phyloP scores from a whole-genome alignment of 176 grass and related monocot genomes.

The Bonia amplexicaulis region DNA sequence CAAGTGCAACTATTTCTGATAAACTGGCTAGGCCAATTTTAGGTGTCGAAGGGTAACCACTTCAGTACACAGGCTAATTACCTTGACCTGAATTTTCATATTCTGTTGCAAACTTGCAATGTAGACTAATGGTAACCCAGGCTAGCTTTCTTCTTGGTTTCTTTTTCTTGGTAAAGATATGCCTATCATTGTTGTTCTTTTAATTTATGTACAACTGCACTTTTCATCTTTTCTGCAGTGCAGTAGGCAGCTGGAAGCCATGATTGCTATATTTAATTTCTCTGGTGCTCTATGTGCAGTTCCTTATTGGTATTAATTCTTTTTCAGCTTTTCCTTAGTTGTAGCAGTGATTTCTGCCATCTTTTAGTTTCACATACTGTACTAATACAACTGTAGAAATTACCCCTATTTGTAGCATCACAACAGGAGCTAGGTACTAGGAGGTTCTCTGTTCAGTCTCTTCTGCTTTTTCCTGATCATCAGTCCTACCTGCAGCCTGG shows the following conservation, averaged over 20 bases:
- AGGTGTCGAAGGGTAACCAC: not conserved
- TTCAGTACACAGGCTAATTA: not conserved
- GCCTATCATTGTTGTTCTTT: constrained; percentile 28
- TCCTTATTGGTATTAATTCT: not conserved
- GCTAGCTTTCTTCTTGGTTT: constrained; percentile 20
- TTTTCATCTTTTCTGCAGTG: constrained; percentile 30
- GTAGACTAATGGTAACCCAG: not conserved
- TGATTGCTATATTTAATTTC: constrained; percentile 2
- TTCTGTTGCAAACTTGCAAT: not conserved
- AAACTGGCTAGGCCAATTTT: not conserved
- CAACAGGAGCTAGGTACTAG: not conserved
- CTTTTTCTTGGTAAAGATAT: constrained; percentile 1
- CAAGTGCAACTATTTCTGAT: not conserved
- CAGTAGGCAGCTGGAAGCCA: constrained; percentile 7
- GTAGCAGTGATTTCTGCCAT: not conserved
- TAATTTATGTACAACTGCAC: constrained; percentile 27
- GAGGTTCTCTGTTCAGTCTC: not conserved
- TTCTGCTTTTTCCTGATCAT: not conserved
- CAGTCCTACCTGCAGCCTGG: not conserved
- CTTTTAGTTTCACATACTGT: constrained; percentile 1
- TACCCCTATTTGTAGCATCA: not conserved
- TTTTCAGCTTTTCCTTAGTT: not conserved
- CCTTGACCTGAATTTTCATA: not conserved
- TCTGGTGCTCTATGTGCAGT: not conserved
- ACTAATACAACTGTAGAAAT: not conserved